These are phyloP conservation scores for Saturnispora zaruensis DNA, from an alignment of 805 yeast species.

Conservation along the genomic window DNA sequence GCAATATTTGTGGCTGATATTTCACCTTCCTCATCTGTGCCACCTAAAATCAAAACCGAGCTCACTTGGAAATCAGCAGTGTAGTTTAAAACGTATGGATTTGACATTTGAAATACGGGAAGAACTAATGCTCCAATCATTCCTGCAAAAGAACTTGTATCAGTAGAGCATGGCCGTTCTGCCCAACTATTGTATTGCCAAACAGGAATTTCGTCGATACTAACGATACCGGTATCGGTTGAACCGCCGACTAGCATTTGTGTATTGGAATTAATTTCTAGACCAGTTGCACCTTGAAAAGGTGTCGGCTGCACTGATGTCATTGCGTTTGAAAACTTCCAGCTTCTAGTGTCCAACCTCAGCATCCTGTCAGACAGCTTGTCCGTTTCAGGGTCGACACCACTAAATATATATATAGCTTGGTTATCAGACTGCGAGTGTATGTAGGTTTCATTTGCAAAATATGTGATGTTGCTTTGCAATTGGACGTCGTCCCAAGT, in stretches of 20 bases:
- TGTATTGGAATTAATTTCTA: conserved; percentile 36
- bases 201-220: conserved; percentile 62
- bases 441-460: conserved; percentile 33
- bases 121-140: conserved; percentile 45
- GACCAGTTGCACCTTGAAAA: conserved; percentile 43
- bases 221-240: conserved; percentile 56
- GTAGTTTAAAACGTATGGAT: conserved; percentile 19
- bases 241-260: conserved; percentile 60
- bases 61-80: conserved; percentile 29
- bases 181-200: conserved; percentile 71
- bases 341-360: conserved; percentile 32
- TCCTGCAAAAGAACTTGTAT: conserved; percentile 37
- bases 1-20: conserved; percentile 37
- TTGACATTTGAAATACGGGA: conserved; percentile 38
- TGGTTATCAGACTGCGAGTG: conserved; percentile 31
- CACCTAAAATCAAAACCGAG: conserved; percentile 53
- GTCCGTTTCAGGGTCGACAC: conserved; percentile 23
- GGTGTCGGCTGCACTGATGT: conserved; percentile 48
- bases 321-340: conserved; percentile 31
- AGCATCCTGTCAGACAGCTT: conserved; percentile 35
- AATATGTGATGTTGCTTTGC: conserved; percentile 14
- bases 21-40: conserved; percentile 33
- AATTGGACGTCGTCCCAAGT: conserved; percentile 21
- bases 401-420: conserved; percentile 49
- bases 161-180: conserved; percentile 33